Evolutionary conservation across 2,329 filamentous ascomycete genomes (phyloP), one percentile per base, ranked within the genome.

Genomic region (Lizonia empirigonia): DNA sequence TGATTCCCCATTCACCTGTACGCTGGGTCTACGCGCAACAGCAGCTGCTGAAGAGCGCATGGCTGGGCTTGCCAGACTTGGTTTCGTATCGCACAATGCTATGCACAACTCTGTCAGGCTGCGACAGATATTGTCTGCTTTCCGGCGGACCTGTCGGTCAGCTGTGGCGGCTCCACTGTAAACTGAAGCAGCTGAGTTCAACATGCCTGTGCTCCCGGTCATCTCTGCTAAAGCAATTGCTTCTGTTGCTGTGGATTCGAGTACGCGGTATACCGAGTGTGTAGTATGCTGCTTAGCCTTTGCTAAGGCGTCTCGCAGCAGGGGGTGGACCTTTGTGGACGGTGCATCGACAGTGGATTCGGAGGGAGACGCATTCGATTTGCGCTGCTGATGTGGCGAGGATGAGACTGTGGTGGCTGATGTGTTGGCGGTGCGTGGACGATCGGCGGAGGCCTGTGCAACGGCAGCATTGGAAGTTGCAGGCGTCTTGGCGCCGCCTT

Each of bases 31-130:
- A 23, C 71, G 69, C n/a, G 64, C 63, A 16, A 56, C 56, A 3
- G 59, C 42, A 26, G 59, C 55, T 23, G 63, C 55, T n/a, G 59
- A 58, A 0, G 60, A 56, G 46, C 69, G 53, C 22, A 70, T 44
- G 2, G 68, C 69, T 7, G 71, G 68, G 37, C 70, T 72, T 34
- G 62, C 47, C 10, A 69, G 40, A 37, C 45, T 61, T 24, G 60
- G 44, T 41, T 73, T 73, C 23, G 53, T 64, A 20, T 79, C 77
- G 57, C 74, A 77, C 12, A 99, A 77, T 1, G 91, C 89, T 48
- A 99, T 83, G 68, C 91, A 96, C 6, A 99, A 80, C 72, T 99
- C 94, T 0, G 93, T 97, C 59, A 99, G 77, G 66, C 89, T 94
- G 45, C 93, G 88, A 71, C 94, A 97, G 69, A 99, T 85, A 67